Evolutionary conservation across 2,329 filamentous ascomycete genomes (phyloP), one percentile per base, ranked within the genome.

Genomic region (Drechslerella coelobrocha): DNA sequence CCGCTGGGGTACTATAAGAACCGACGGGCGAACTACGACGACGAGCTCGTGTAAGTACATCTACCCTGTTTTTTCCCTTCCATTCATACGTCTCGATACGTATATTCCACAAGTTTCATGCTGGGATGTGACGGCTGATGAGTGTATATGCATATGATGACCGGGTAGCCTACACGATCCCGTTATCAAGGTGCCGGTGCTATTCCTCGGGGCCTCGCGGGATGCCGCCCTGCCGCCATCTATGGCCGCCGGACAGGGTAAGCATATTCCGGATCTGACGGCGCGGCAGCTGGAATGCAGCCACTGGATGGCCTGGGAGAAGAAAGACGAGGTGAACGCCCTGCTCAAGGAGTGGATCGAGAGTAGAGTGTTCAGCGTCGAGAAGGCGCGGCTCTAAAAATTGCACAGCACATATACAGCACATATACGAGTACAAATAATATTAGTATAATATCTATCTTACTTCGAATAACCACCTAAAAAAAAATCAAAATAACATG

Each of bases 1-100:
- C 90, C 91, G 14, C 81, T 91, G 69, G 94, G 92, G 79, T 97
- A 91, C 90, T 99, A 99, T 80, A 87, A 92, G 45, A 89, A 85
- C 1, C 82, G 85, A 19, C 81, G 85, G 78, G 78, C 88, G 73
- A 96, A 96, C 79, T 89, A 83, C 77, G 84, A 90, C 41, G 91
- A 97, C 73, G 94, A 97, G 68, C 78, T 80, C 65, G 75, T 75
- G 78, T 81, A 76, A 55, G 63, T 76, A 77, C 75, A n/a, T 12
- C n/a, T 9, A 19, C 23, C 39, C 29, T 9, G 31, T 41, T 10
- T 14, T 31, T 31, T 29, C 19, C 29, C 24, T 10, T 17, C 19
- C 17, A 21, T 7, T 19, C 4, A 45, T 23, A 57, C 24, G 8
- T 39, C 12, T 14, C 2, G 14, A 47, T 47, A 6, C 19, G 43